These are phyloP conservation scores for Boletus eberwhitei DNA, from an alignment of 768 basidiomycete species.

Conservation along the genomic window DNA sequence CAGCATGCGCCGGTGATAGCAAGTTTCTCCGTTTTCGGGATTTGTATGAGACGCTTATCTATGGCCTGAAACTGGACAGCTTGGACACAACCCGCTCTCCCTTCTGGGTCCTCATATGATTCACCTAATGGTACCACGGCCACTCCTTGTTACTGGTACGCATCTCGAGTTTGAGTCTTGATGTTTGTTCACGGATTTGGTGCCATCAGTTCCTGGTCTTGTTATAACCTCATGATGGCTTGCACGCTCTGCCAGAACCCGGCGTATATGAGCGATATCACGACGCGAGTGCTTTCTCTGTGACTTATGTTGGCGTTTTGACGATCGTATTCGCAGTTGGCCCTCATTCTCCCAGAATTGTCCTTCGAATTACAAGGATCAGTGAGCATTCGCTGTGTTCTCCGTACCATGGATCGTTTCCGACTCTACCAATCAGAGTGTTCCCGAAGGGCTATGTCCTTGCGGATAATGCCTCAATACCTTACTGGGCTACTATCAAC, in stretches of 20 bases:
- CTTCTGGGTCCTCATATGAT: constrained; percentile 16
- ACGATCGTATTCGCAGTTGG: constrained; percentile 17
- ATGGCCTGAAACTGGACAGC: constrained; percentile 4
- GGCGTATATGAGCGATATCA: constrained; percentile 13
- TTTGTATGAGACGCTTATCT: background rate
- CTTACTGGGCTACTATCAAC: constrained; percentile 44
- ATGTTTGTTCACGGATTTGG: background rate
- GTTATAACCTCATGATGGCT: constrained; percentile 52
- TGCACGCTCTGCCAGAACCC: constrained; percentile 49
- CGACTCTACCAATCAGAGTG: constrained; percentile 13
- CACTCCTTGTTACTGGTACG: constrained; percentile 32
- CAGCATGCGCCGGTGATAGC: constrained; percentile 26
- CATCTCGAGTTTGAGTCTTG: background rate
- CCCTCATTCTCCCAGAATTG: constrained; percentile 20
- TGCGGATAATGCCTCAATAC: constrained; percentile 35
- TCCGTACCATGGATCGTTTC: background rate
- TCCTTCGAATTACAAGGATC: constrained; percentile 10
- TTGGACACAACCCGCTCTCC: constrained; percentile 27
- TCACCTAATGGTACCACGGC: constrained; percentile 21
- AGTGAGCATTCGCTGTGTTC: constrained; percentile 5
- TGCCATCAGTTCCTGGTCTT: constrained; percentile 49
- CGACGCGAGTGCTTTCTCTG: constrained; percentile 28
- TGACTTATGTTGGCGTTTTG: background rate
- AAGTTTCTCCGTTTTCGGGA: constrained; percentile 3
- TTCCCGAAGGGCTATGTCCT: constrained; percentile 41